Evolutionary conservation across 495 filamentous ascomycete genomes (phyloP).

Genomic region (Daldinia loculata): DNA sequence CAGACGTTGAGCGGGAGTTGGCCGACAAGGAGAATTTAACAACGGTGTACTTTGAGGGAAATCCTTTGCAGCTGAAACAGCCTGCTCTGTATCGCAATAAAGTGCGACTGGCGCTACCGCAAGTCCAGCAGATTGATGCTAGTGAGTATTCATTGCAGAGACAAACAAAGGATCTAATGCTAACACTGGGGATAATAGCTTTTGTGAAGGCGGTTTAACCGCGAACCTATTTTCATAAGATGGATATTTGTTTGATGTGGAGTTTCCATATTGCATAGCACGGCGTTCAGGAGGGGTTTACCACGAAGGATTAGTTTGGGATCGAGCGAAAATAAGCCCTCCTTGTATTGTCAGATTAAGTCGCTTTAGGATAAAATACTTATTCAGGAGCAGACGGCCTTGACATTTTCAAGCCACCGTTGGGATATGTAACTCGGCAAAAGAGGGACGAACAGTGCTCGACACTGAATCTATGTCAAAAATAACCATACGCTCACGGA

Average conservation of each 20-base stretch:
- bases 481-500: conserved; percentile 37
- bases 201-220: conserved; percentile 46
- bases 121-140: conserved; percentile 92
- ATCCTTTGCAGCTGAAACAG: conserved; percentile 80
- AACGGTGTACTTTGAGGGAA: conserved; percentile 98
- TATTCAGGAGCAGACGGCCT: neutral
- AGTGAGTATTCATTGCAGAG: conserved; percentile 68
- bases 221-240: neutral
- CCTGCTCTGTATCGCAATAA: conserved; percentile 92
- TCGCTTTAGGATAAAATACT: conserved; percentile 8
- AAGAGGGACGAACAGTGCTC: conserved; percentile 13
- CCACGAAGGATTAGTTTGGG: neutral
- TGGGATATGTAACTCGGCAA: conserved; percentile 13
- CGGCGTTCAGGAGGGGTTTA: conserved; percentile 39
- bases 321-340: conserved; percentile 10
- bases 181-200: conserved; percentile 52
- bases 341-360: conserved; percentile 14
- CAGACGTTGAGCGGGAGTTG: conserved; percentile 83
- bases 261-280: conserved; percentile 42
- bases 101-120: conserved; percentile 84
- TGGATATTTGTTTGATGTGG: conserved; percentile 6
- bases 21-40: conserved; percentile 78
- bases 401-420: conserved; percentile 1
- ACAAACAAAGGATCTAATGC: conserved; percentile 17
- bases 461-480: conserved; percentile 26